These are phyloP conservation scores for Fonsecaea monophora DNA, from an alignment of 2,329 filamentous ascomycete species.

Conservation along the genomic window DNA sequence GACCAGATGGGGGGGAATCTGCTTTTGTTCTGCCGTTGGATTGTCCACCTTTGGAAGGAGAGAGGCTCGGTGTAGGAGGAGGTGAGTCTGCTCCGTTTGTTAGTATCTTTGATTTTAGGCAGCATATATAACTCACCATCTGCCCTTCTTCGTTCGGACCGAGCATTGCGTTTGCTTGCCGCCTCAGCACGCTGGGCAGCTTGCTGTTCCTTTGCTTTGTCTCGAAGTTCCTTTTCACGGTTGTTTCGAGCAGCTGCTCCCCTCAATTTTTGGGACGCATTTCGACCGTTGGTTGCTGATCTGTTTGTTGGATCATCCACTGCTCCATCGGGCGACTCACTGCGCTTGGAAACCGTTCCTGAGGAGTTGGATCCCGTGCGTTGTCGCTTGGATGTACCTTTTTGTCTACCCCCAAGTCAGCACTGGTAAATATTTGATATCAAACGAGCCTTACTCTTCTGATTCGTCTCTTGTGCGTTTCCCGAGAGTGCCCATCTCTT, in stretches of 20 bases:
- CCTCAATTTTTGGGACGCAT: conserved; percentile 59
- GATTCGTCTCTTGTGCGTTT: conserved; percentile 91
- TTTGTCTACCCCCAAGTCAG: conserved; percentile 62
- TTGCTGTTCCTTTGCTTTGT: conserved; percentile 72
- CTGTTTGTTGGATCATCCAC: conserved; percentile 67
- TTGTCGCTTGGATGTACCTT: conserved; percentile 76
- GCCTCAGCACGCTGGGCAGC: conserved; percentile 71
- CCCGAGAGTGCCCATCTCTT: conserved; percentile 68
- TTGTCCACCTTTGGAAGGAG: conserved; percentile 54
- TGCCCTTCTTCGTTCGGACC: conserved; percentile 77
- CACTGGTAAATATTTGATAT: not conserved
- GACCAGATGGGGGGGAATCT: conserved; percentile 50
- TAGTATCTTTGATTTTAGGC: conserved; percentile 4
- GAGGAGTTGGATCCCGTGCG: conserved; percentile 79
- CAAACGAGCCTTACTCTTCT: conserved; percentile 76
- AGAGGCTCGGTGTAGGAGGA: conserved; percentile 68
- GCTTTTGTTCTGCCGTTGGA: conserved; percentile 52
- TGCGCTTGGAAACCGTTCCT: conserved; percentile 61
- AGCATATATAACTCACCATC: conserved; percentile 66
- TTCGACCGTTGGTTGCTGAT: conserved; percentile 50
- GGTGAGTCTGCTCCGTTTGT: conserved; percentile 67
- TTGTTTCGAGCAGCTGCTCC: conserved; percentile 61
- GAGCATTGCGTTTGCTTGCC: conserved; percentile 78
- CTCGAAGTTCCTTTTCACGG: conserved; percentile 56
- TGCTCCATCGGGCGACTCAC: conserved; percentile 51